Conservation (phyloP, 805 yeast species). For the Pichia paraexigua region DNA sequence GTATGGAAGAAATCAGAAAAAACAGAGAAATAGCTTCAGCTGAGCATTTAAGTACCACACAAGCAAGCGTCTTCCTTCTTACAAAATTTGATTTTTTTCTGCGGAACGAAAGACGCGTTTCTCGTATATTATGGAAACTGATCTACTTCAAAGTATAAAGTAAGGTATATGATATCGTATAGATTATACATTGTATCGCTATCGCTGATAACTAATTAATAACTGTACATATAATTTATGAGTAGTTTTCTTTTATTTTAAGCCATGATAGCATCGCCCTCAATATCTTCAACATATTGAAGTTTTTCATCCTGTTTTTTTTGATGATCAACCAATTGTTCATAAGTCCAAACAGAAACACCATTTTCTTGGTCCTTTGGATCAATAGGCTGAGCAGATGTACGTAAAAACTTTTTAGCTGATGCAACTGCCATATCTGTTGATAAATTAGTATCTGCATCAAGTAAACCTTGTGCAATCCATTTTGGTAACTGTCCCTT, state of each 20-base stretch:
- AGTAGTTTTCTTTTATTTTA: not conserved
- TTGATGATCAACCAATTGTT: slow-evolving; percentile 57
- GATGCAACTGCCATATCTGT: slow-evolving; percentile 97
- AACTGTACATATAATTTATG: too few species aligned
- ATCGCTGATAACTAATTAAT: not conserved
- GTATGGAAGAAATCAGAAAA: not conserved
- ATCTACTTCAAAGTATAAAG: not conserved
- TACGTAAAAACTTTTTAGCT: slow-evolving; percentile 85
- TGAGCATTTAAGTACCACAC: not conserved
- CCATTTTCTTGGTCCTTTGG: slow-evolving; percentile 83
- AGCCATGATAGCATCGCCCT: slow-evolving; percentile 16
- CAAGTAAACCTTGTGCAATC: slow-evolving; percentile 89
- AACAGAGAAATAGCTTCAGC: not conserved
- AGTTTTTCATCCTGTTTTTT: slow-evolving; percentile 32
- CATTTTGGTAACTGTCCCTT: slow-evolving; percentile 88
- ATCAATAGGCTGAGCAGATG: slow-evolving; percentile 89
- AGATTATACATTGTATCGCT: not conserved
- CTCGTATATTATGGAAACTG: not conserved
- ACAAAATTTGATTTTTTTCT: not conserved
- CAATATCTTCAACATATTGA: slow-evolving; percentile 26
- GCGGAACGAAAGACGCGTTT: slow-evolving; percentile 3
- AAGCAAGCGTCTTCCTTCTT: not conserved
- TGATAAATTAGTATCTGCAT: slow-evolving; percentile 85
- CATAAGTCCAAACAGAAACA: slow-evolving; percentile 83
- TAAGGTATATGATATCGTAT: too few species aligned